Conservation (phyloP, 768 basidiomycete species). For the Kwoniella sp. region DNA sequence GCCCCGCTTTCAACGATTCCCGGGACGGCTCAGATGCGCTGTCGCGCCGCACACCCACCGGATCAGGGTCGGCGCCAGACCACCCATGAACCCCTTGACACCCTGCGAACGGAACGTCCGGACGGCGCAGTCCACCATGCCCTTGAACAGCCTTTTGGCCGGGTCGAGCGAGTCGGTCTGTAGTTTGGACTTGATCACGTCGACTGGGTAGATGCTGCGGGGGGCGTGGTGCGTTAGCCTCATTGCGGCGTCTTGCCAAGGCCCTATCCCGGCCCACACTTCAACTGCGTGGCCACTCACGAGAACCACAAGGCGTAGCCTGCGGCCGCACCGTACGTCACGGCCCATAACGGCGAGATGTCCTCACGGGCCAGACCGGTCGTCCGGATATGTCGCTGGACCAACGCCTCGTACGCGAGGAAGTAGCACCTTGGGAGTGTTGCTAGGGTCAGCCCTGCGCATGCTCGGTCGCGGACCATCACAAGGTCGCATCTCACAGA, state of each 20-base stretch:
- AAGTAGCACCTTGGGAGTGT: slow-evolving; percentile 77
- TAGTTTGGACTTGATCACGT: slow-evolving; percentile 93
- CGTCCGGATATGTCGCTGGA: slow-evolving; percentile 69
- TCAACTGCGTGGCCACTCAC: slow-evolving; percentile 12
- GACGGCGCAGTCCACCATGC: slow-evolving; percentile 74
- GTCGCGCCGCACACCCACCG: slow-evolving; percentile 53
- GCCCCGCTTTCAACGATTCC: too few relatives aligned
- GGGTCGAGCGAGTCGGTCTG: slow-evolving; percentile 75
- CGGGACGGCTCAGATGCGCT: neutral
- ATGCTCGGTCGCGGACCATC: too few relatives aligned
- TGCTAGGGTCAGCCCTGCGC: too few relatives aligned
- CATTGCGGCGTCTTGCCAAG: neutral
- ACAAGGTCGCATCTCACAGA: neutral
- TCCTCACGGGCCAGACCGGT: slow-evolving; percentile 58
- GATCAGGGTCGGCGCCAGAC: slow-evolving; percentile 86
- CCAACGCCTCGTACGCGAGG: slow-evolving; percentile 82
- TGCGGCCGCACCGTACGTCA: slow-evolving; percentile 83
- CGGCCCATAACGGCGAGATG: slow-evolving; percentile 69
- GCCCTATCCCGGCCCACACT: slow-evolving; percentile 6
- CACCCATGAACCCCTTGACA: slow-evolving; percentile 77
- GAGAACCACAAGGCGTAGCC: slow-evolving; percentile 66
- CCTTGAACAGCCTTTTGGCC: slow-evolving; percentile 70
- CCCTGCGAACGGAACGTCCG: slow-evolving; percentile 82
- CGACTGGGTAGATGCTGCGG: slow-evolving; percentile 82
- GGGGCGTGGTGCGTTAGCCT: neutral